Conservation (phyloP, 2,329 filamentous ascomycete genomes). For the Ceratocystis diversiconidia region DNA sequence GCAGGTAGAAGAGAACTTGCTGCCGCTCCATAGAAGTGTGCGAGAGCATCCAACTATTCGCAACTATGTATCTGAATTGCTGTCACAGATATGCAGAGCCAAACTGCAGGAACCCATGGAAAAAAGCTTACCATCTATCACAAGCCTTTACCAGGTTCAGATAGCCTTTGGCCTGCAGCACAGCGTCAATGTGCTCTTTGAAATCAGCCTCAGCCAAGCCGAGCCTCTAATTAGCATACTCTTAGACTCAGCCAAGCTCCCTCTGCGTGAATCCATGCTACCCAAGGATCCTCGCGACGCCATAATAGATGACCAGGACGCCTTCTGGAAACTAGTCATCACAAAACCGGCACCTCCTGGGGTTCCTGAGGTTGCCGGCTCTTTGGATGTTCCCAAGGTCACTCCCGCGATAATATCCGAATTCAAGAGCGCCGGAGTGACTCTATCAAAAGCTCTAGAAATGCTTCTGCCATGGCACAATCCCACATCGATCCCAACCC, state of each 20-base stretch:
- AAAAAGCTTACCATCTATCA: slow-evolving; percentile 6
- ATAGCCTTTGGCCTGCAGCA: background rate
- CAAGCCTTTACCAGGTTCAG: slow-evolving; percentile 14
- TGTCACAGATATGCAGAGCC: background rate
- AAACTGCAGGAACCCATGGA: slow-evolving; percentile 7
- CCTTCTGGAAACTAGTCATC: slow-evolving; percentile 15
- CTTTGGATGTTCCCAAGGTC: slow-evolving; percentile 1
- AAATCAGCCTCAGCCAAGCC: slow-evolving; percentile 13
- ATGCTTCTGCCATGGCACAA: slow-evolving; percentile 10
- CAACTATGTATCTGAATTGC: background rate
- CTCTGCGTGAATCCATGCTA: background rate
- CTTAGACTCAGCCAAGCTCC: background rate
- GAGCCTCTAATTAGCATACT: background rate
- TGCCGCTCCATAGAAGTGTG: background rate
- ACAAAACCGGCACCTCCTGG: slow-evolving; percentile 5
- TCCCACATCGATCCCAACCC: background rate
- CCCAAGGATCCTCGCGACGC: background rate
- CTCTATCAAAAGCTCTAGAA: slow-evolving; percentile 7
- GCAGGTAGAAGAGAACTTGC: slow-evolving; percentile 11
- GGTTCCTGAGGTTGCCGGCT: slow-evolving; percentile 2
- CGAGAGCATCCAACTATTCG: background rate
- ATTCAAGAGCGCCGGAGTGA: background rate
- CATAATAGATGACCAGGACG: slow-evolving; percentile 12
- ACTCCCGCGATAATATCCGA: background rate
- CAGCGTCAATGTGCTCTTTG: slow-evolving; percentile 6